These are phyloP conservation scores for Colletotrichum cordylinicola DNA, from an alignment of 2,329 filamentous ascomycete genomes.

Conservation along the genomic window DNA sequence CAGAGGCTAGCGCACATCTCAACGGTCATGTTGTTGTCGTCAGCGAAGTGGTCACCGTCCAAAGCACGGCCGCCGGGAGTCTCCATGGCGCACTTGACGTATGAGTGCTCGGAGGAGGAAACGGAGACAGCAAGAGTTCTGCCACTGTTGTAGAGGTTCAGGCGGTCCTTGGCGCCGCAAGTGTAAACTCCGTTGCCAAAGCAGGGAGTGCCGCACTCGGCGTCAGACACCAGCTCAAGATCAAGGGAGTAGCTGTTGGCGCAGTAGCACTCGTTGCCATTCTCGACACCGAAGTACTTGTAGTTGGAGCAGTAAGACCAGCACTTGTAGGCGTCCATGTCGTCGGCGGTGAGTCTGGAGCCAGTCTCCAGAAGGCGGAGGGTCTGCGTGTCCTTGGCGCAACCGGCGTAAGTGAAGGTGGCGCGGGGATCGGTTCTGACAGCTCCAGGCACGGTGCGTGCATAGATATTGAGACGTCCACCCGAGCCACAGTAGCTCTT, in stretches of 20 bases:
- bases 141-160: conserved; percentile 38
- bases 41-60: neutral
- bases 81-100: neutral
- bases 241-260: neutral
- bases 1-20: neutral
- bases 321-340: conserved; percentile 53
- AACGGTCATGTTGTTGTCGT: neutral
- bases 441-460: neutral
- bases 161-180: conserved; percentile 36
- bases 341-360: conserved; percentile 45
- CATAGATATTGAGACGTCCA: conserved; percentile 40
- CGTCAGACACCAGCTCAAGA: neutral
- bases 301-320: conserved; percentile 49
- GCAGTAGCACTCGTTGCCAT: conserved; percentile 26
- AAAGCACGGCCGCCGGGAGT: neutral
- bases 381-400: conserved; percentile 42
- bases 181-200: conserved; percentile 38
- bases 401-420: conserved; percentile 41
- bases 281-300: conserved; percentile 21
- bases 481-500: conserved; percentile 44
- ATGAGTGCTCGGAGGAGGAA: neutral
- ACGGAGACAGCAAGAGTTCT: neutral
- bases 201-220: conserved; percentile 38
- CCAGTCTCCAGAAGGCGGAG: conserved; percentile 42
- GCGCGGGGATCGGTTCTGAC: neutral